phyloP scores from a whole-genome alignment of 345 rosid genomes.

The Melastoma malabathricum region DNA sequence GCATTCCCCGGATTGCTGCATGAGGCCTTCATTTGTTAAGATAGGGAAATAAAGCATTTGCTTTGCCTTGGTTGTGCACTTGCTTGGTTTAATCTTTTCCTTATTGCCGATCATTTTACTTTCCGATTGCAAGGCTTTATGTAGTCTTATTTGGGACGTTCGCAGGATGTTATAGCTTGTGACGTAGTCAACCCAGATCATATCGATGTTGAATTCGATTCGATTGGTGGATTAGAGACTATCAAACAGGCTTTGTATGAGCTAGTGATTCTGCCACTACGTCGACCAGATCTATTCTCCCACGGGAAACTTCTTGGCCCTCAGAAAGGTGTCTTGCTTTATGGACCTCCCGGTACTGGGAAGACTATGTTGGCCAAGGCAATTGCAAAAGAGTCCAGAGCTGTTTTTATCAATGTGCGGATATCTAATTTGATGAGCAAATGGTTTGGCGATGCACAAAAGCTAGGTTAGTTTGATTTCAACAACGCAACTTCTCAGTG shows the following conservation, averaged over 20 bases:
- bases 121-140: neutral
- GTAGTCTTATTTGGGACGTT: neutral
- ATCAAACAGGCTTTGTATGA: constrained; percentile 76
- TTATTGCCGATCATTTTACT: neutral
- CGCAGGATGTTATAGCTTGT: constrained; percentile 92
- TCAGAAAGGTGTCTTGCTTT: constrained; percentile 88
- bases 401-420: constrained; percentile 86
- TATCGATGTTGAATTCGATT: constrained; percentile 83
- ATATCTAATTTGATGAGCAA: constrained; percentile 92
- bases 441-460: constrained; percentile 99
- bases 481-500: too few relatives aligned
- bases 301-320: constrained; percentile 92
- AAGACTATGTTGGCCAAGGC: constrained; percentile 99
- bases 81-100: neutral
- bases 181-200: constrained; percentile 91
- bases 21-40: too few relatives aligned
- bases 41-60: too few relatives aligned
- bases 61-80: too few relatives aligned
- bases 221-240: constrained; percentile 78
- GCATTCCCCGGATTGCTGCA: too few relatives aligned
- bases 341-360: constrained; percentile 98
- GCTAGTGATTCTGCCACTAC: constrained; percentile 78
- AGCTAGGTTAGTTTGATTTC: constrained; percentile 55
- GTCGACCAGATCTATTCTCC: constrained; percentile 83
- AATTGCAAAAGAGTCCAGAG: constrained; percentile 92